Evolutionary conservation across 805 yeast species (phyloP).

Genomic region (Ascoidea asiatica): DNA sequence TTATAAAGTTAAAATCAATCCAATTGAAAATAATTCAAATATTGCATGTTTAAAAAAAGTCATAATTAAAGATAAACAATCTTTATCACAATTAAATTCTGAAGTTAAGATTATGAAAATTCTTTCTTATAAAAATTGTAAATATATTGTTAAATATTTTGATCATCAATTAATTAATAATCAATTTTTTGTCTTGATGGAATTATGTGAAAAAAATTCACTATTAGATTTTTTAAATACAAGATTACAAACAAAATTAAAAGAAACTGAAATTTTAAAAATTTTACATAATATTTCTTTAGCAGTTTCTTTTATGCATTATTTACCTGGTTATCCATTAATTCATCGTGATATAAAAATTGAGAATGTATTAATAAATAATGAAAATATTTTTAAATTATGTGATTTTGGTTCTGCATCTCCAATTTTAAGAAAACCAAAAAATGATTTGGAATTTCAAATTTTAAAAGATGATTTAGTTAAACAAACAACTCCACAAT

Average conservation of each 20-base stretch:
- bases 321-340: conserved; percentile 37
- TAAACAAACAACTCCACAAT: conserved; percentile 77
- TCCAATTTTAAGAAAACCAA: conserved; percentile 48
- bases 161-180: conserved; percentile 42
- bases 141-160: conserved; percentile 52
- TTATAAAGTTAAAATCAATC: conserved; percentile 46
- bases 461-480: conserved; percentile 53
- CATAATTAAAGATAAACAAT: conserved; percentile 55
- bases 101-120: conserved; percentile 74
- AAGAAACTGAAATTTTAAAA: conserved; percentile 62
- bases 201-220: conserved; percentile 77
- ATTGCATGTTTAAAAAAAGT: conserved; percentile 64
- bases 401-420: conserved; percentile 81
- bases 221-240: conserved; percentile 86
- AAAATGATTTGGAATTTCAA: conserved; percentile 43
- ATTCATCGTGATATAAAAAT: conserved; percentile 83
- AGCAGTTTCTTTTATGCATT: conserved; percentile 82
- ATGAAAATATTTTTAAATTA: conserved; percentile 44
- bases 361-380: conserved; percentile 61
- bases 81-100: conserved; percentile 48
- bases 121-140: conserved; percentile 28
- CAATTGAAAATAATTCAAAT: conserved; percentile 29
- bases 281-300: conserved; percentile 73
- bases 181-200: conserved; percentile 89
- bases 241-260: conserved; percentile 62